phyloP scores from a whole-genome alignment of 176 grass and related monocot species.

The Musa itinerans region DNA sequence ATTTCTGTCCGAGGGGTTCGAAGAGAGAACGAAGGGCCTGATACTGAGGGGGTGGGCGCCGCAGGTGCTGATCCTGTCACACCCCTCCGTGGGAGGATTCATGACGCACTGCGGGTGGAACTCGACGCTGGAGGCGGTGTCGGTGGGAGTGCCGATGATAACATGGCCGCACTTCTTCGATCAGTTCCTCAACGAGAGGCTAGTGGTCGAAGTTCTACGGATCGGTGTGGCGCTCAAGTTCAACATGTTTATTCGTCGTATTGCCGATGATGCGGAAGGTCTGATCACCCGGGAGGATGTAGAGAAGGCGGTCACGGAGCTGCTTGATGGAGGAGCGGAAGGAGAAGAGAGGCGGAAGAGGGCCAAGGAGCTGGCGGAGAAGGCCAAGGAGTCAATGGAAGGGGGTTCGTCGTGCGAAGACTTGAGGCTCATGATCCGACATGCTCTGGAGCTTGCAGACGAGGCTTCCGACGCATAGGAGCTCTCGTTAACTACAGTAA shows the following conservation, averaged over 20 bases:
- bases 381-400: slow-evolving; percentile 29
- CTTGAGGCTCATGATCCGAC: slow-evolving; percentile 16
- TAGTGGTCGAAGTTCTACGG: slow-evolving; percentile 24
- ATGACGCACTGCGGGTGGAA: slow-evolving; percentile 47
- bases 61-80: slow-evolving; percentile 34
- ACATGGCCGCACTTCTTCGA: slow-evolving; percentile 36
- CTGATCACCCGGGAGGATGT: slow-evolving; percentile 14
- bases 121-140: slow-evolving; percentile 28
- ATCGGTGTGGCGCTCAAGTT: slow-evolving; percentile 25
- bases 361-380: slow-evolving; percentile 15
- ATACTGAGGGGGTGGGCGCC: slow-evolving; percentile 33
- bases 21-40: slow-evolving; percentile 34
- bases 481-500: no score
- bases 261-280: neutral
- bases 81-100: slow-evolving; percentile 27
- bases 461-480: no score
- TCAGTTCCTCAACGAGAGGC: slow-evolving; percentile 32
- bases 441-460: slow-evolving; percentile 1
- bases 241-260: no score
- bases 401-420: slow-evolving; percentile 23
- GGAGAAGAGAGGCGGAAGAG: slow-evolving; percentile 14
- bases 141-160: slow-evolving; percentile 26
- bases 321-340: slow-evolving; percentile 25
- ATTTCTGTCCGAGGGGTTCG: slow-evolving; percentile 34
- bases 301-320: slow-evolving; percentile 11